Conservation (phyloP, 176 grass and related monocot genomes). For the Oryza punctata region DNA sequence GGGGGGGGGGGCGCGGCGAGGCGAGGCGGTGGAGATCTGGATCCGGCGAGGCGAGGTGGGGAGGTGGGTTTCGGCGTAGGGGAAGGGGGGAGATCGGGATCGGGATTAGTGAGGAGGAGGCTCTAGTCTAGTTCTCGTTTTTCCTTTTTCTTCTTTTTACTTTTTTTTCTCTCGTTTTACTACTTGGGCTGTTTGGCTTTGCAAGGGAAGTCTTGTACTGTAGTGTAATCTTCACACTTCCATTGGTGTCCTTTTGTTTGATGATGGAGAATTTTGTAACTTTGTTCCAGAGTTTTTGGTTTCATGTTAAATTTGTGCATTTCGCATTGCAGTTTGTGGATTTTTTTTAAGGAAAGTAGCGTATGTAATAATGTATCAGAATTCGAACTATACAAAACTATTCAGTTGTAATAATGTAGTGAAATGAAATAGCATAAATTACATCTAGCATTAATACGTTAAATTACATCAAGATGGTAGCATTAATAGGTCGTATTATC, state of each 20-base stretch:
- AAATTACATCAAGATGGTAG: background rate
- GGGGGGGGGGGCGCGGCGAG: slow-evolving; percentile 7
- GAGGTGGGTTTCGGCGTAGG: slow-evolving; percentile 39
- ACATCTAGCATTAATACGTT: background rate
- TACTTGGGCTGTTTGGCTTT: slow-evolving; percentile 16
- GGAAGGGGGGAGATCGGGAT: slow-evolving; percentile 34
- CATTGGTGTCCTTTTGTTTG: background rate
- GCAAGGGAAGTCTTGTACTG: background rate
- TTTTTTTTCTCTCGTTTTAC: background rate
- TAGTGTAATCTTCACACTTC: background rate
- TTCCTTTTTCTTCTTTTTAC: background rate
- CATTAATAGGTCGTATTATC: background rate
- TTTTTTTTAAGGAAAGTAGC: too few species aligned
- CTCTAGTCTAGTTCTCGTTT: background rate
- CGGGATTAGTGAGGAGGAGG: background rate
- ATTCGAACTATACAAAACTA: background rate
- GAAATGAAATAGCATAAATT: background rate
- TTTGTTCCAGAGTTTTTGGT: background rate
- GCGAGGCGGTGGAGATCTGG: slow-evolving; percentile 59
- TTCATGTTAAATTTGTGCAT: background rate
- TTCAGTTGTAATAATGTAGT: background rate
- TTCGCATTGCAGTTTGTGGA: background rate
- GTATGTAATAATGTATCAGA: background rate
- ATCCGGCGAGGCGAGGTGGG: slow-evolving; percentile 38
- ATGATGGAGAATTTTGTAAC: background rate